Evolutionary conservation across 176 grass and related monocot genomes (phyloP).

Genomic region (Tillandsia leiboldiana): DNA sequence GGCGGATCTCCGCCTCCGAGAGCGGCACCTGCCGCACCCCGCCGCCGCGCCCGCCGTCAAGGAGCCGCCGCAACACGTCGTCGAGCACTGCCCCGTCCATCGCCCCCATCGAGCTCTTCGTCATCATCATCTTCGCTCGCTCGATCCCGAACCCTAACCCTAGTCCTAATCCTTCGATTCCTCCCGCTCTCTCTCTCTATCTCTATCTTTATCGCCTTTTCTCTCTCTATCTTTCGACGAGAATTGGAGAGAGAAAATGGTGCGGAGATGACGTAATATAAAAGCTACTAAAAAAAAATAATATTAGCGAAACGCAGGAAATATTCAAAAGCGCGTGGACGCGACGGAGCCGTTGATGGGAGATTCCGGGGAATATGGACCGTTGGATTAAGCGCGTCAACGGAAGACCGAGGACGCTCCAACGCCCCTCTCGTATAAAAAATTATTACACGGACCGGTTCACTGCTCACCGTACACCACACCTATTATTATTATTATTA

Average conservation of each 20-base stretch:
- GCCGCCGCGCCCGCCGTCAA: conserved; percentile 43
- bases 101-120: conserved; percentile 51
- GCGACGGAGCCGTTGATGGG: neutral
- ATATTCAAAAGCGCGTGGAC: conserved; percentile 9
- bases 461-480: too few relatives aligned
- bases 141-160: neutral
- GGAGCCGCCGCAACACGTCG: conserved; percentile 52
- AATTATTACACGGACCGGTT: too few relatives aligned
- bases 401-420: neutral
- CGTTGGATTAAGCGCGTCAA: conserved; percentile 2
- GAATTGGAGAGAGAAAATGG: neutral
- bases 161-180: neutral
- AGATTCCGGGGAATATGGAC: neutral
- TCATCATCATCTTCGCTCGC: conserved; percentile 60
- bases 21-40: conserved; percentile 62
- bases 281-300: neutral
- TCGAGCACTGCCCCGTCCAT: conserved; percentile 66
- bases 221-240: neutral
- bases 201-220: conserved; percentile 5
- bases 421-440: too few relatives aligned
- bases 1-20: conserved; percentile 92
- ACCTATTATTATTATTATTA: too few relatives aligned
- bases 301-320: neutral
- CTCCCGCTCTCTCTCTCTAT: neutral
- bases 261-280: neutral